Evolutionary conservation across 2,329 filamentous ascomycete genomes (phyloP).

Genomic region (Neurospora crassa): DNA sequence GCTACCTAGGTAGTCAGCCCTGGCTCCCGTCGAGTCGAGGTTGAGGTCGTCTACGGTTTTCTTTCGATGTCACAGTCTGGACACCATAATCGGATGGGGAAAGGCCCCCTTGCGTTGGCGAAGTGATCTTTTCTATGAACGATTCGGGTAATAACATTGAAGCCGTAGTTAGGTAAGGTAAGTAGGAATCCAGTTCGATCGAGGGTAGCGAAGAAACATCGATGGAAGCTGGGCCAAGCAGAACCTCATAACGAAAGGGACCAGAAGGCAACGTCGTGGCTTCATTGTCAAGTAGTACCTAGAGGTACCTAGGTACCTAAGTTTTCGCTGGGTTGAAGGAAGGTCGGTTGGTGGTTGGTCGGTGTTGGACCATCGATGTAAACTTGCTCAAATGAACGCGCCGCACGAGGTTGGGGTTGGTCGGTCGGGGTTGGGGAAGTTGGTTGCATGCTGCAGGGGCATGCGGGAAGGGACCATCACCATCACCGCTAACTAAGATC

Average conservation of each 20-base stretch:
- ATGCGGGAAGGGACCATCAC: background rate
- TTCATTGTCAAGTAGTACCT: background rate
- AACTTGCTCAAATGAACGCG: conserved; percentile 1
- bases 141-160: background rate
- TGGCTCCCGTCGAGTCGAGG: background rate
- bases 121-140: background rate
- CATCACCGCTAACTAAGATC: too few species aligned
- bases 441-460: background rate
- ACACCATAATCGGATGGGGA: background rate
- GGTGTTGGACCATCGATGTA: background rate
- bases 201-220: background rate
- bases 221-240: background rate
- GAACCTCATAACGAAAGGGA: background rate
- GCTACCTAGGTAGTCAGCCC: too few species aligned
- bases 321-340: background rate
- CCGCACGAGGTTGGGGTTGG: background rate
- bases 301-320: too few species aligned
- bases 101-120: background rate
- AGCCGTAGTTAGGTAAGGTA: background rate
- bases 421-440: background rate
- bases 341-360: background rate
- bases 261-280: background rate
- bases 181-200: background rate
- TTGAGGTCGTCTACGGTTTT: background rate
- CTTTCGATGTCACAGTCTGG: background rate